Evolutionary conservation across 495 filamentous ascomycete genomes (phyloP).

Genomic region (Entonaema liquescens): DNA sequence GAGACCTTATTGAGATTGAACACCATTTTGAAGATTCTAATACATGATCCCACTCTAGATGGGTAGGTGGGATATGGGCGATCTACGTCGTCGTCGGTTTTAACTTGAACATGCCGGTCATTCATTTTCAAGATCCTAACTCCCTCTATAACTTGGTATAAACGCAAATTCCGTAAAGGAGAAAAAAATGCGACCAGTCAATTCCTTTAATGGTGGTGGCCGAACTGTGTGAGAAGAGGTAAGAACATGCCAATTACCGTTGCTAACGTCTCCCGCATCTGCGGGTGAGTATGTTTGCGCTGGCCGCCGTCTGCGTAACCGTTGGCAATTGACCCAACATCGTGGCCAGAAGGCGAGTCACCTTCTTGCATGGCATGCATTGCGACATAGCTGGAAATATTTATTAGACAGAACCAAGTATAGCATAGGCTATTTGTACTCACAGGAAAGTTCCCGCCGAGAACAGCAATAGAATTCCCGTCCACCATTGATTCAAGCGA

Average conservation of each 20-base stretch:
- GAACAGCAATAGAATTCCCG: constrained; percentile 89
- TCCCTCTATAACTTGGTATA: constrained; percentile 29
- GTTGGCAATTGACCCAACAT: constrained; percentile 64
- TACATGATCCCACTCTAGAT: constrained; percentile 11
- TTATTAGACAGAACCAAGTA: constrained; percentile 21
- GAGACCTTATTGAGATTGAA: constrained; percentile 18
- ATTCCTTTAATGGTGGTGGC: constrained; percentile 76
- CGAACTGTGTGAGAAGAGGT: constrained; percentile 87
- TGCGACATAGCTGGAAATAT: constrained; percentile 80
- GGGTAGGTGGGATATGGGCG: background rate
- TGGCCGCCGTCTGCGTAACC: constrained; percentile 72
- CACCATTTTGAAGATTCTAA: constrained; percentile 6
- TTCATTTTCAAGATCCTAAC: constrained; percentile 25
- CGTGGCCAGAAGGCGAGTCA: constrained; percentile 56
- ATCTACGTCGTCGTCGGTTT: constrained; percentile 10
- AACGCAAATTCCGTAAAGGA: constrained; percentile 30
- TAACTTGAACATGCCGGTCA: constrained; percentile 14
- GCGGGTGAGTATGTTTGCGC: constrained; percentile 59
- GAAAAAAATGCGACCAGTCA: constrained; percentile 12
- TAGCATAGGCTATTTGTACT: constrained; percentile 46
- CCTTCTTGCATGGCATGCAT: constrained; percentile 98
- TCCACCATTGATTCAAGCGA: constrained; percentile 75
- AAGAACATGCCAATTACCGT: constrained; percentile 90
- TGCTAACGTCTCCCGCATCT: constrained; percentile 72
- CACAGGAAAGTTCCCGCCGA: constrained; percentile 95